Base-by-base conservation (phyloP, 2,329 filamentous ascomycete genomes). In the Ceratocystis lukuohia region DNA sequence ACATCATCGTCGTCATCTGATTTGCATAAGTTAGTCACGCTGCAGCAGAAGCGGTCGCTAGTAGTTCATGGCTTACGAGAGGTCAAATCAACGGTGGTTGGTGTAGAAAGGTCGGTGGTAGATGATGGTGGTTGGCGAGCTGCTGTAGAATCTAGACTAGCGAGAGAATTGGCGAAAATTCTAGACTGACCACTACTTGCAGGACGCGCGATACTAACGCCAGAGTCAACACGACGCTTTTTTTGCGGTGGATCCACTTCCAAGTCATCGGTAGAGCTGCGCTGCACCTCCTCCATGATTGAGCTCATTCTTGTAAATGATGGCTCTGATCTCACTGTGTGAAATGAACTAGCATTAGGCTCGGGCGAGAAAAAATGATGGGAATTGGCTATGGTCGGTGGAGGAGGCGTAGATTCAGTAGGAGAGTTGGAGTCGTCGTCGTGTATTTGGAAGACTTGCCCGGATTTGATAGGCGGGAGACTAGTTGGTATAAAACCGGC, bases 61-160 rank as follows among this genome's bases (percentile, higher is more conserved):
- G 37, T 41, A 41, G 10, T 41, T 41, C 10, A 41, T 41, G 37
- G 57, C 74, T 70, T 75, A 79, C 81, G 78, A 67, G 77, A 78
- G 17, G 84, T 85, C 66, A 87, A 74, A 70, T 88, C 82, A n/a
- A 85, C 81, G 1, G 79, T 83, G 68, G 78, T 76, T 6, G 76
- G 71, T n/a, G 33, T n/a, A 53, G 46, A 45, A 25, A 33, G 12
- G 17, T 57, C 53, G 12, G 25, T 6, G 30, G 53, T 28, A 30
- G 53, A 28, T 8, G 53, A 57, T 28, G 25, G 25, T 22, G 17
- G 53, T 22, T 20, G 53, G 5, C 3, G 22, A 4, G 22, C 20
- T 28, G 30, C 30, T 22, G 15, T 17, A 30, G 53, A 57, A 28
- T 28, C 53, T 28, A 46, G 41, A 7, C 61, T 25, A 37, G 28